Percentiles rank a stretch among this genome's conserved stretches.
phyloP scores from a whole-genome alignment of 2,329 filamentous ascomycete species.

The Magnaporthiopsis incrustans region DNA sequence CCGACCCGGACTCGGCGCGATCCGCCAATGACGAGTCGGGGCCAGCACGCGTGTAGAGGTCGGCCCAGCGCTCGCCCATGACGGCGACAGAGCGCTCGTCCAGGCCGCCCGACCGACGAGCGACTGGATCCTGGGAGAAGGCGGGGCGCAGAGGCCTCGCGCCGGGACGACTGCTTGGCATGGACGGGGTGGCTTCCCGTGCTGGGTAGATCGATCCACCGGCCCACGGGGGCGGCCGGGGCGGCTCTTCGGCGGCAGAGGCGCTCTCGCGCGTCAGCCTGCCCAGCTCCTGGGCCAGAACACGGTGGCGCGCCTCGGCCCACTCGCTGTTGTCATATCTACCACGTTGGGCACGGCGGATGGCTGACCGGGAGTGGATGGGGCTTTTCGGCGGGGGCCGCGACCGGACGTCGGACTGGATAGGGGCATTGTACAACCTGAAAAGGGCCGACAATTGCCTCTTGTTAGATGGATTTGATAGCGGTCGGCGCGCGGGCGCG shows the following conservation, averaged over 20 bases:
- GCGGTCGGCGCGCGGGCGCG: neutral
- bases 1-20: conserved; percentile 9
- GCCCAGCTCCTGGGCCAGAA: conserved; percentile 6
- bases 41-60: conserved; percentile 17
- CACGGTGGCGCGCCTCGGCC: neutral
- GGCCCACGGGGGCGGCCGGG: neutral
- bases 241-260: neutral
- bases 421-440: conserved; percentile 15
- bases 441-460: neutral
- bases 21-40: conserved; percentile 8
- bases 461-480: neutral
- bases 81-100: conserved; percentile 15
- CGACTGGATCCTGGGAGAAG: neutral
- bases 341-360: conserved; percentile 12
- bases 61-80: conserved; percentile 19
- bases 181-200: neutral
- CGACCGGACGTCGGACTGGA: conserved; percentile 14
- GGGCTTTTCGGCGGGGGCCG: conserved; percentile 12
- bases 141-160: conserved; percentile 8
- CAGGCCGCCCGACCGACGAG: conserved; percentile 9
- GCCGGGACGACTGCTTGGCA: neutral
- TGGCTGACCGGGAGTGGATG: conserved; percentile 13
- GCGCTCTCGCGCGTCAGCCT: neutral
- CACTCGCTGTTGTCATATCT: neutral
- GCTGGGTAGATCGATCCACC: neutral